phyloP scores from a whole-genome alignment of 805 yeast species.

The Suhomyces sp. region DNA sequence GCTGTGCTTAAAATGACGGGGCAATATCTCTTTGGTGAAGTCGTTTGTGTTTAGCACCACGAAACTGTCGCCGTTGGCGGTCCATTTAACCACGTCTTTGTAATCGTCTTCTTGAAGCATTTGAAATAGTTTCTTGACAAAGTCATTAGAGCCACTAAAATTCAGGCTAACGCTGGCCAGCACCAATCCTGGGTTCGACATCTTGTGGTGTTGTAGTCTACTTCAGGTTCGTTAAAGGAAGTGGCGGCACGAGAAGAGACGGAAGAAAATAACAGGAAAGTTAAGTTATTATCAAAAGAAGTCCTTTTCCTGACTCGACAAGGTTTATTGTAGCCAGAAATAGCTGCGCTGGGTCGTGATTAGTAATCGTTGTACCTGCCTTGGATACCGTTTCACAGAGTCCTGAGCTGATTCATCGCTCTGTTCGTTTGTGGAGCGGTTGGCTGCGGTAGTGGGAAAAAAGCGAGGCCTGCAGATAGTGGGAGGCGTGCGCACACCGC shows the following conservation, averaged over 20 bases:
- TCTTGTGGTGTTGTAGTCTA: neutral
- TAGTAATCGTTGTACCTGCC: neutral
- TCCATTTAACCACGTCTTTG: slow-evolving; percentile 79
- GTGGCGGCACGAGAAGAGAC: neutral
- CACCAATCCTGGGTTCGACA: neutral
- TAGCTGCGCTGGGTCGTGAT: neutral
- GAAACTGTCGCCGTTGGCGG: slow-evolving; percentile 78
- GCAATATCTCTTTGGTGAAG: slow-evolving; percentile 83
- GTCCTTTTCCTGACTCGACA: neutral
- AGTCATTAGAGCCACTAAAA: slow-evolving; percentile 63
- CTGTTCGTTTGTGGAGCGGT: neutral
- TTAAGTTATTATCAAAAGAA: neutral
- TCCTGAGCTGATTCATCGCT: neutral
- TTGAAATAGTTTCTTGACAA: slow-evolving; percentile 72
- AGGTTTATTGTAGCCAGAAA: neutral
- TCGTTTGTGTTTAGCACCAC: slow-evolving; percentile 87
- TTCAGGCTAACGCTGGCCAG: slow-evolving; percentile 24
- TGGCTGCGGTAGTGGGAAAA: neutral
- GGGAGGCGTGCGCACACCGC: neutral
- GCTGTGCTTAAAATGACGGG: slow-evolving; percentile 90
- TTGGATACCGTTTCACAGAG: neutral
- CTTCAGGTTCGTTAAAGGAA: neutral
- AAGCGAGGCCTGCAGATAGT: neutral
- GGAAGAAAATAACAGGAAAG: neutral
- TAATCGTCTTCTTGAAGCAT: slow-evolving; percentile 85